Evolutionary conservation across 2,329 filamentous ascomycete species (phyloP).

Genomic region (Sporothrix protearum): DNA sequence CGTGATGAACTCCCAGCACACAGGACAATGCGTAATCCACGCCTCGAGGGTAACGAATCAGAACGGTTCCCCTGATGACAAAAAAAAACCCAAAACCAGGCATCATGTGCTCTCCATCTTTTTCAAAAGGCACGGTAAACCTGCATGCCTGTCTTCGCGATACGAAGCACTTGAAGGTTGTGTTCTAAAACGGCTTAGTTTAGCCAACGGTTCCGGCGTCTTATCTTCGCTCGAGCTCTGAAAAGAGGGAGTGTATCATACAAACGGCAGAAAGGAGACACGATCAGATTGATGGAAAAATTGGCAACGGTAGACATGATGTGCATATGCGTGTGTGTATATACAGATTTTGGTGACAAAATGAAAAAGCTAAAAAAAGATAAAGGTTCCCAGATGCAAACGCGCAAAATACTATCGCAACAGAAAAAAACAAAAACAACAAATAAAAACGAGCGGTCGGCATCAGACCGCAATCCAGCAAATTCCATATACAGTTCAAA

Average conservation of each 20-base stretch:
- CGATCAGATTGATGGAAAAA: no score
- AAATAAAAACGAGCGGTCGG: not conserved
- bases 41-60: no score
- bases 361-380: not conserved
- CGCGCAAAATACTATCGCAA: not conserved
- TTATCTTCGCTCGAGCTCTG: not conserved
- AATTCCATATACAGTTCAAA: not conserved
- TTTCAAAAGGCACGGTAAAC: no score
- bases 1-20: not conserved
- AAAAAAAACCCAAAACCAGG: no score
- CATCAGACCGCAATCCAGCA: not conserved
- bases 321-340: slow-evolving; percentile 1
- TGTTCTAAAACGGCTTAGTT: not conserved
- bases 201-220: not conserved
- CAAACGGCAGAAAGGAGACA: not conserved
- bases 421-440: not conserved
- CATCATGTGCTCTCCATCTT: no score
- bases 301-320: not conserved
- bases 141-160: not conserved
- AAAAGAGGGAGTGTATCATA: not conserved
- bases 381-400: not conserved
- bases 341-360: not conserved
- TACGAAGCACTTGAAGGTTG: not conserved
- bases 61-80: no score
- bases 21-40: no score